These are phyloP conservation scores for Dentipellis sp. DNA, from an alignment of 768 basidiomycete genomes.

Conservation along the genomic window DNA sequence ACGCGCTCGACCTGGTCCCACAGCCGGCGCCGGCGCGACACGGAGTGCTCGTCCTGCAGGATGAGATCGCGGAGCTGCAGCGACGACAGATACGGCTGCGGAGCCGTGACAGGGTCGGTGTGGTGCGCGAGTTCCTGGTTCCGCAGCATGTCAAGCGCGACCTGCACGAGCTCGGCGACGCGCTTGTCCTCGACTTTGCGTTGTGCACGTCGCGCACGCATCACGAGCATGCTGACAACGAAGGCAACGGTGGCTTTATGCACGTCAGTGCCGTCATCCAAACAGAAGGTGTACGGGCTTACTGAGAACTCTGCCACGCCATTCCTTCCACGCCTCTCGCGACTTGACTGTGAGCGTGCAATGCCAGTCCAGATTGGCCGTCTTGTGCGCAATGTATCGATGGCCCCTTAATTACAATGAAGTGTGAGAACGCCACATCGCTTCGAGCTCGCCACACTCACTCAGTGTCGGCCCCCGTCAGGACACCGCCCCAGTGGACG, in stretches of 20 bases:
- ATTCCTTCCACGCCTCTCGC: constrained; percentile 59
- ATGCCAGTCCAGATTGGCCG: constrained; percentile 53
- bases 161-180: constrained; percentile 66
- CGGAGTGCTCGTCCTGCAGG: constrained; percentile 73
- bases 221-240: constrained; percentile 13
- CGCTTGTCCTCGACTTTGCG: constrained; percentile 52
- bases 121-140: constrained; percentile 79
- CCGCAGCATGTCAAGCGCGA: constrained; percentile 70
- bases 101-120: constrained; percentile 66
- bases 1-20: constrained; percentile 81
- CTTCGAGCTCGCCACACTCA: constrained; percentile 28
- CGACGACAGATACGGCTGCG: constrained; percentile 74
- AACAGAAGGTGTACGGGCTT: constrained; percentile 15
- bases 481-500: constrained; percentile 62
- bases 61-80: constrained; percentile 83
- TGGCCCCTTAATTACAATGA: constrained; percentile 38
- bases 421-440: constrained; percentile 1
- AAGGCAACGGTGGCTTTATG: constrained; percentile 14
- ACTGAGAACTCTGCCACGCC: constrained; percentile 60
- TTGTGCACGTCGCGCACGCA: constrained; percentile 36
- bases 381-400: constrained; percentile 69
- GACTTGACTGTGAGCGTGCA: constrained; percentile 60
- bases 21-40: constrained; percentile 49
- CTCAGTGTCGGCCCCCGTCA: constrained; percentile 56
- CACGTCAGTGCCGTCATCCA: constrained; percentile 3